Base-by-base conservation (phyloP, 2,329 filamentous ascomycete species). In the Venturia pyrina region DNA sequence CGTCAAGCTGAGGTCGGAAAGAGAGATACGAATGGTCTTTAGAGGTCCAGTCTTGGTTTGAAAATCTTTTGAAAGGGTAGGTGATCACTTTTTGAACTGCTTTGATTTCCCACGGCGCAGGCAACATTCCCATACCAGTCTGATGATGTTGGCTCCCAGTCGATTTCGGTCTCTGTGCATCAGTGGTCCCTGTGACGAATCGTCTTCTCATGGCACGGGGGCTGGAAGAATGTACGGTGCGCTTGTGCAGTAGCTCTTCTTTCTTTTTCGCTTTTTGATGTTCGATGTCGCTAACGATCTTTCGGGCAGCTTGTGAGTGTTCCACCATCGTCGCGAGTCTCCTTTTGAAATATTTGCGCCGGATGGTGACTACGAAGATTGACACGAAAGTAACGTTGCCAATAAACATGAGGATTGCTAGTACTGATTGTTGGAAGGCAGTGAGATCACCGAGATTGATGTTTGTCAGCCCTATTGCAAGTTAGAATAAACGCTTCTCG, bases 331-430 rank as follows among this genome's bases (percentile, higher is more conserved):
- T 70, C 40, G 70, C 68, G 66, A 74, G 69, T 57, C 71, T 73
- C 53, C 70, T 72, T 11, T 70, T 70, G 59, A 74, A 73, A 17
- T 70, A 64, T 1, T 68, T 66, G 65, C 71, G 69, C 17, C 71
- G 68, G 15, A 73, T 72, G 5, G 73, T 48, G 3, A 74, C 71
- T 3, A 73, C 70, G 15, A 72, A 71, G 43, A 70, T 71, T 3
- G 71, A 73, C 0, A 73, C 72, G 34, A 73, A 73, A 1, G 70
- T 70, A n/a, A 73, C 72, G 48, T 71, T 74, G 28, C 72, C 72
- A 40, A 74, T 67, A n/a, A 73, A 67, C 28, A 73, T 68, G 8
- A 74, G 59, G 4, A 73, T 56, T 34, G 70, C 72, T 19, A 73
- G 67, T 0, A 71, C 69, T 10, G 71, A 71, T 66, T 73, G 71